These are phyloP conservation scores for Rhodofomes roseus DNA, from an alignment of 1,284 basidiomycete species.

Conservation along the genomic window DNA sequence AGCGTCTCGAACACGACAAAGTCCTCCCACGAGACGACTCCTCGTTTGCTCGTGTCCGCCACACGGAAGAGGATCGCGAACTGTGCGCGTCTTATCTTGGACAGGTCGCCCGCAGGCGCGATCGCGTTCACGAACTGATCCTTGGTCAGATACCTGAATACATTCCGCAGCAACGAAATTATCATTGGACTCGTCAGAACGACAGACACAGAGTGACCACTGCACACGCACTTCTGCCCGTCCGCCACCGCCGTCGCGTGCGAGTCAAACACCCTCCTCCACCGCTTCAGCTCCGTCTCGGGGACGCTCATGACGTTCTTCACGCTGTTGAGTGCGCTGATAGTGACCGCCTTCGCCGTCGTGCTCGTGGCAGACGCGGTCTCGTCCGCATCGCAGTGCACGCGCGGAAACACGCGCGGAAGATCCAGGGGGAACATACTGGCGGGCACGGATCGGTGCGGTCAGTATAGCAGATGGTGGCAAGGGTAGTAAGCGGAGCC, in stretches of 20 bases:
- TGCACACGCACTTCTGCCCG: slow-evolving; percentile 72
- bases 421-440: slow-evolving; percentile 28
- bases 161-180: background rate
- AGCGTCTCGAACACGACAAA: slow-evolving; percentile 91
- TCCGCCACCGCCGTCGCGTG: slow-evolving; percentile 71
- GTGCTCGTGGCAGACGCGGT: slow-evolving; percentile 18
- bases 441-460: background rate
- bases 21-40: slow-evolving; percentile 89
- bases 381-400: slow-evolving; percentile 44
- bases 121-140: slow-evolving; percentile 92
- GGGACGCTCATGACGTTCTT: slow-evolving; percentile 67
- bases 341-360: slow-evolving; percentile 32
- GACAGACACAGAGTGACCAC: background rate
- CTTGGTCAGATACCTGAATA: slow-evolving; percentile 68
- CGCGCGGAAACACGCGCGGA: slow-evolving; percentile 41
- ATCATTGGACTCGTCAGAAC: background rate
- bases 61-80: slow-evolving; percentile 89
- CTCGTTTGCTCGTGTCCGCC: slow-evolving; percentile 76
- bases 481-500: background rate
- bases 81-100: slow-evolving; percentile 81
- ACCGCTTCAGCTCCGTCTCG: slow-evolving; percentile 80
- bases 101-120: slow-evolving; percentile 79
- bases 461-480: background rate
- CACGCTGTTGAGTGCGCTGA: slow-evolving; percentile 59
- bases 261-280: slow-evolving; percentile 82